Evolutionary conservation across 345 rosid genomes (phyloP), one percentile per base, ranked within the genome.

Genomic region (Sisymbrium altissimum): DNA sequence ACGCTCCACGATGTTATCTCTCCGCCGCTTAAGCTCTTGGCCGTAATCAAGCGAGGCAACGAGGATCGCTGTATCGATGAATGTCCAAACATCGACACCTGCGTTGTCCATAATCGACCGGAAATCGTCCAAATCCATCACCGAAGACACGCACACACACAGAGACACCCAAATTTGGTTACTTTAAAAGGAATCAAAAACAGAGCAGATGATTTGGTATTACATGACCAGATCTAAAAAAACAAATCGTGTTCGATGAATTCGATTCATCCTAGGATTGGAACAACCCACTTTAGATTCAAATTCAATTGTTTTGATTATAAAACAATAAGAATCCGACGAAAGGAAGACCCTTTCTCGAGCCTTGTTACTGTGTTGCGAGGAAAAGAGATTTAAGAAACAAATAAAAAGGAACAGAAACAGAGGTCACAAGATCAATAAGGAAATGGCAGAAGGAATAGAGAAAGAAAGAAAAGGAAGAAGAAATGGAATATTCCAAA

Each of bases 31-130:
- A 79, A 95, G 67, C 69, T 95, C 97, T 15, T 78, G 69, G 9
- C 84, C 84, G 55, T 78, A 77, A 77, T 92, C 97, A 80, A 84
- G 74, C 13, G 96, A 83, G 4, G 97, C 99, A 50, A 92, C 90
- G 40, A 81, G 49, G 64, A 95, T 87, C 66, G 97, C 97, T 2
- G 97, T 84, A 55, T 94, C 97, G 39, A 94, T 87, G 35, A 94
- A 89, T 41, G 89, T 82, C 97, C 97, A 95, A 23, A 95, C 97
- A 70, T 95, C 99, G 17, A 92, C 97, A 10, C 92, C 97, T 3
- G 92, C 84, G 55, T 84, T 85, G 10, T 89, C 92, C 49, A 92
- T 78, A 63, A 92, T 76, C 30, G 89, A 81, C 68, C 99, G 83
- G 39, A 95, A 88, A 81, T 89, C 96, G 32, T 86, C 97, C 70